Conservation (phyloP, 2,329 filamentous ascomycete genomes). For the Aspergillus sp. region DNA sequence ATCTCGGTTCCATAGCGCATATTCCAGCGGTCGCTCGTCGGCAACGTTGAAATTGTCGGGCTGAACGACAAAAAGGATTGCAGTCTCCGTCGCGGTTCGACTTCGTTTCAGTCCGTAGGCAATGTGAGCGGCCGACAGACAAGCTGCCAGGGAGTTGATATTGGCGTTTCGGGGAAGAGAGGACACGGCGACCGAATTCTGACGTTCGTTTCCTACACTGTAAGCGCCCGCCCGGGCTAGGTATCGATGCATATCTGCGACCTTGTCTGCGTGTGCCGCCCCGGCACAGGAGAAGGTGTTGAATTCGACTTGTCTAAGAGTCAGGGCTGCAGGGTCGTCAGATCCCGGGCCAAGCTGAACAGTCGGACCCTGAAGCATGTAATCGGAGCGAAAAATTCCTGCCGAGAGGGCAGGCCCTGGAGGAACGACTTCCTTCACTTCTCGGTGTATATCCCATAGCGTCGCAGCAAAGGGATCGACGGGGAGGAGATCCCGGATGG, state of each 20-base stretch:
- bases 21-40: slow-evolving; percentile 49
- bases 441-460: slow-evolving; percentile 40
- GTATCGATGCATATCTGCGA: slow-evolving; percentile 44
- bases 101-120: slow-evolving; percentile 28
- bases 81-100: slow-evolving; percentile 21
- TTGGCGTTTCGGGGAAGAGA: slow-evolving; percentile 35
- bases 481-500: slow-evolving; percentile 32
- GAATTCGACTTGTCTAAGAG: slow-evolving; percentile 48
- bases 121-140: slow-evolving; percentile 34
- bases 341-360: neutral
- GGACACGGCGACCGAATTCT: slow-evolving; percentile 1
- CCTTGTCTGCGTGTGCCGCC: slow-evolving; percentile 40
- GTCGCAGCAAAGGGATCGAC: slow-evolving; percentile 35
- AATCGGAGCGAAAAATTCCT: slow-evolving; percentile 46
- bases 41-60: slow-evolving; percentile 46
- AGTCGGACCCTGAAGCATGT: slow-evolving; percentile 41
- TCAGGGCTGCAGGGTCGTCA: neutral
- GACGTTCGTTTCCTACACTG: neutral
- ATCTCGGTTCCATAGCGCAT: slow-evolving; percentile 37
- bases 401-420: slow-evolving; percentile 32
- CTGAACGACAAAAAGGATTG: slow-evolving; percentile 46
- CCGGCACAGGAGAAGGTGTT: slow-evolving; percentile 47
- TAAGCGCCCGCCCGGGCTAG: slow-evolving; percentile 26
- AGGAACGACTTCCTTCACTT: slow-evolving; percentile 27
- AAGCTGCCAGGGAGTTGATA: slow-evolving; percentile 29